Evolutionary conservation across 805 yeast species (phyloP), one percentile per base, ranked within the genome.

Genomic region (Ogataea zsoltii): DNA sequence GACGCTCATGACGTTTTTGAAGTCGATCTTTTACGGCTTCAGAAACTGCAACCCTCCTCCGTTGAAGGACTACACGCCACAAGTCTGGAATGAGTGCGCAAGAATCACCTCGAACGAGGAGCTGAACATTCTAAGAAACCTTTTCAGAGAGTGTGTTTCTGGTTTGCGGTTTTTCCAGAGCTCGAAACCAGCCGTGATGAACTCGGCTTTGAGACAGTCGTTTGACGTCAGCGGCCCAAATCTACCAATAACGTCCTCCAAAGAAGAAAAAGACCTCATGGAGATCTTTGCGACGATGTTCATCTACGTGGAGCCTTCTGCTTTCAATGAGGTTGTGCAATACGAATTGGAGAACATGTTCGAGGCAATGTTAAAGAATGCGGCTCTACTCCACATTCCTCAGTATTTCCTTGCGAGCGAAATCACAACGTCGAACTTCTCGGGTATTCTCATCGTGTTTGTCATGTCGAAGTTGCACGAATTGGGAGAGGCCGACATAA

Each of bases 401-500:
- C 98, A 95, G 65, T 88, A 90, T 60, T 90, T 94, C 65, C 71
- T 92, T 50, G 96, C 97, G 0, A 89, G 89, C 57, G 99, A 94
- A 62, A 79, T 88, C n/a, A 89, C 97, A 0, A 87, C 97, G 0
- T 88, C 96, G 14, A 90, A 90, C 58, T 92, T 90, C 58, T 86
- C 94, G 1, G 92, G 96, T 7, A 77, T 90, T 1, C 69, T 94
- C 57, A 77, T 94, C 21, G 76, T 85, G 4, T 91, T 89, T 62
- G 72, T 92, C 53, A 82, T 82, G 56, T 73, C 82, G 0, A 85
- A 87, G 53, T 68, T 95, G 41, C 81, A 79, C 17, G 88, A 83
- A 43, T 70, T 95, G 16, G 99, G 97, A 2, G 83, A 86, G 47
- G 82, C 85, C 32, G 91, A 89, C 59, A 74, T 83, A 29, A 76